phyloP scores from a whole-genome alignment of 2,329 filamentous ascomycete species.

The Fusarium bulbicola region DNA sequence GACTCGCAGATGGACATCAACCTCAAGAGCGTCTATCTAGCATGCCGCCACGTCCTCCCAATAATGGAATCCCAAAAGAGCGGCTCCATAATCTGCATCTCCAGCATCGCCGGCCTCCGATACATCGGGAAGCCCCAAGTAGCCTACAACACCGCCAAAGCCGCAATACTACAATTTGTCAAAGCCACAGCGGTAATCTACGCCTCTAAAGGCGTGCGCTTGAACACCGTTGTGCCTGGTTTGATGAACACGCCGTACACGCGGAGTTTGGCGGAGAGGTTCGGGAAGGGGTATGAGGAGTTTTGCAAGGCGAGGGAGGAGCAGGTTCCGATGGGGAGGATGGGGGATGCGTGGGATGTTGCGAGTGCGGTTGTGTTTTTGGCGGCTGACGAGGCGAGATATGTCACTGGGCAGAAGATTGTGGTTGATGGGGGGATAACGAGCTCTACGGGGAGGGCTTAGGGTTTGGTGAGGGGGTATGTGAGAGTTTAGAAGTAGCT shows the following conservation, averaged over 20 bases:
- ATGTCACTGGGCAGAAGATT: slow-evolving; percentile 67
- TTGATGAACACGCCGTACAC: slow-evolving; percentile 65
- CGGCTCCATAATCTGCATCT: slow-evolving; percentile 57
- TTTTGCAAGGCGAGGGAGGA: slow-evolving; percentile 61
- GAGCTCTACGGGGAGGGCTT: slow-evolving; percentile 48
- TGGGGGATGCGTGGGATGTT: slow-evolving; percentile 69
- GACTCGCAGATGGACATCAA: slow-evolving; percentile 64
- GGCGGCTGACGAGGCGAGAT: slow-evolving; percentile 65
- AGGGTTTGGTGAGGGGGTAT: background rate
- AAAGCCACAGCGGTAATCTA: slow-evolving; percentile 61
- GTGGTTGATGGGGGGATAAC: slow-evolving; percentile 59
- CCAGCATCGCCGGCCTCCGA: slow-evolving; percentile 61
- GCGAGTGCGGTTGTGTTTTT: slow-evolving; percentile 66
- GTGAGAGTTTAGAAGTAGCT: background rate
- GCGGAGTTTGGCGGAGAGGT: slow-evolving; percentile 55
- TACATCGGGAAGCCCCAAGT: slow-evolving; percentile 61
- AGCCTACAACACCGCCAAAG: slow-evolving; percentile 62
- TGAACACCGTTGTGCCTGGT: slow-evolving; percentile 66
- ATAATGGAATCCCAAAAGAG: slow-evolving; percentile 60
- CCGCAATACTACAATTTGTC: slow-evolving; percentile 60
- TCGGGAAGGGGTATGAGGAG: slow-evolving; percentile 54
- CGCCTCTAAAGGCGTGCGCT: slow-evolving; percentile 54
- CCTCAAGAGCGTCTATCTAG: slow-evolving; percentile 64
- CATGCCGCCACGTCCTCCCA: slow-evolving; percentile 61
- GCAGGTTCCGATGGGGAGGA: slow-evolving; percentile 67